Conservation (phyloP, 2,329 filamentous ascomycete species). For the Colletotrichum horii region DNA sequence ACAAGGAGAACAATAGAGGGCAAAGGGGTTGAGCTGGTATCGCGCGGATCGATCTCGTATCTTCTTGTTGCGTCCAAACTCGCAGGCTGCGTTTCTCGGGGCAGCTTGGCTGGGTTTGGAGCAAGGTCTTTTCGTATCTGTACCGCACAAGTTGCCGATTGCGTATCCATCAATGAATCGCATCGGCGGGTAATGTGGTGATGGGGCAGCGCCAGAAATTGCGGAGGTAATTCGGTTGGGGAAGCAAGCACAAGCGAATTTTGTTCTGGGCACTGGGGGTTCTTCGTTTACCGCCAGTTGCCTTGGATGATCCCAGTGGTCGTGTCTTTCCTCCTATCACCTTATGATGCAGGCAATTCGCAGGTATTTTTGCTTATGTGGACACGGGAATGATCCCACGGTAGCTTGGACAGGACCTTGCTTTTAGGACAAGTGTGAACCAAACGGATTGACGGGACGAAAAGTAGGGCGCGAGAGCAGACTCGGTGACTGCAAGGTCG, state of each 20-base stretch:
- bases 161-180: not conserved
- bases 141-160: not conserved
- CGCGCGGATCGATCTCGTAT: not conserved
- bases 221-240: not conserved
- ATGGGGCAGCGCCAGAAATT: not conserved
- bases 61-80: not conserved
- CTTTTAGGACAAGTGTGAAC: not conserved
- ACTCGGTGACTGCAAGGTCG: not conserved
- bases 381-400: not conserved
- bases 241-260: not conserved
- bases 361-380: not conserved
- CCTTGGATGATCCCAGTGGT: not conserved
- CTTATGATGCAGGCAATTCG: not conserved
- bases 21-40: not conserved
- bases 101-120: not conserved
- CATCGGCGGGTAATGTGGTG: not conserved
- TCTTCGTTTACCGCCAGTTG: not conserved
- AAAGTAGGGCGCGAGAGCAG: not conserved
- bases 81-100: not conserved
- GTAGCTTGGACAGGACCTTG: not conserved
- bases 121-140: not conserved
- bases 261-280: not conserved
- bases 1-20: not conserved
- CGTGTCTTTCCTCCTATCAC: not conserved
- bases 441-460: constrained; percentile 5